Evolutionary conservation across 805 yeast species (phyloP).

Genomic region (Teunomyces pallodes): DNA sequence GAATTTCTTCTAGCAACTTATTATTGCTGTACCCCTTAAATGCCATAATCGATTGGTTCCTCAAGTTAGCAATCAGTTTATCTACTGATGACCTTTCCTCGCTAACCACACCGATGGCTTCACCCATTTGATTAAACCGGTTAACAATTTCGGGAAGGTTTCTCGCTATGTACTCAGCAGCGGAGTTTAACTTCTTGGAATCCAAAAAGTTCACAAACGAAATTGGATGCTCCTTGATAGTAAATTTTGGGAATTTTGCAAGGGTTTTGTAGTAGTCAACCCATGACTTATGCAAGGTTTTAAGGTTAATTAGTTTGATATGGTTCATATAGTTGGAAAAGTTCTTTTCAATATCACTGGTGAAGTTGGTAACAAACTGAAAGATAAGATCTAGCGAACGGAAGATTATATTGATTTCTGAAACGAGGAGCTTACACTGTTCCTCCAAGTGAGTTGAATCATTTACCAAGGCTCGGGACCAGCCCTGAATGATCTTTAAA

Average conservation of each 20-base stretch:
- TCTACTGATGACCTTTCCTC: conserved; percentile 37
- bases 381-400: conserved; percentile 46
- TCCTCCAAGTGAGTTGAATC: conserved; percentile 36
- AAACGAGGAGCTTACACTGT: conserved; percentile 22
- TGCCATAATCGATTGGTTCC: conserved; percentile 33
- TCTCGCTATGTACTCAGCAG: conserved; percentile 27
- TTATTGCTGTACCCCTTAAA: conserved; percentile 19
- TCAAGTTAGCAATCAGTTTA: conserved; percentile 38
- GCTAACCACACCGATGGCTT: conserved; percentile 35
- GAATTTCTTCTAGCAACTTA: conserved; percentile 6
- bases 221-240: conserved; percentile 27
- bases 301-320: conserved; percentile 36
- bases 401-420: conserved; percentile 41
- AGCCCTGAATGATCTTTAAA: conserved; percentile 47
- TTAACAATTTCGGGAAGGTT: conserved; percentile 30
- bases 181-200: conserved; percentile 20
- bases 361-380: conserved; percentile 49
- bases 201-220: conserved; percentile 33
- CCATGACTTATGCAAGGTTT: conserved; percentile 42
- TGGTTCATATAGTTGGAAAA: conserved; percentile 39
- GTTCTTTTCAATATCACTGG: conserved; percentile 47
- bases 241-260: conserved; percentile 34
- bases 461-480: conserved; percentile 48
- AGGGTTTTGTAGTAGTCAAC: conserved; percentile 31
- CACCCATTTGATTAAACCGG: conserved; percentile 31